Evolutionary conservation across 176 grass and related monocot genomes (phyloP), one percentile per base, ranked within the genome.

Genomic region (Carex cristatella): DNA sequence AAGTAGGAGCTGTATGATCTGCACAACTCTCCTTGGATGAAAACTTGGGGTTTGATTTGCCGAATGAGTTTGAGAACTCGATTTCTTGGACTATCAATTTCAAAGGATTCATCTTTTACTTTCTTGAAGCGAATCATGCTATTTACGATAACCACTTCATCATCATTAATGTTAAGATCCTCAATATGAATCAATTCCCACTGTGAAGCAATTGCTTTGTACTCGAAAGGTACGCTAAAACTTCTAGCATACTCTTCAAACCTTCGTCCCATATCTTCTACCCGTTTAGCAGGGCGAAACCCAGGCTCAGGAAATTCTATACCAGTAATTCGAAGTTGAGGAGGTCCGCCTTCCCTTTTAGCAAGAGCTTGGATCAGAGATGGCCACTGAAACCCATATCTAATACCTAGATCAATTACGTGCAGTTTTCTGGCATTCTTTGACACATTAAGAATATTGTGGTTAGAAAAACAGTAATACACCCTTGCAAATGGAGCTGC

Each of bases 391-490:
- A 93, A 95, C 15, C 91, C 91, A 82, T 69, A 86, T 60, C 30
- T 86, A 54, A 95, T 89, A 10, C 91, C 90, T 46, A 95, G 89
- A 86, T 95, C 90, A 23, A 95, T 89, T 38, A 95, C 87, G 76
- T 95, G 93, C 18, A 93, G 61, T 68, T 40, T 87, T 14, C 71
- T 30, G 31, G 86, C 90, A 80, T 77, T 87, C 44, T 86, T 86
- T 53, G 87, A 62, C 4, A 66, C 74, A 69, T 91, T 85, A 65
- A 91, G 63, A 65, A 95, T 93, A 15, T 83, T 92, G 40, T 80
- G 89, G 63, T 92, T 91, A 2, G 90, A 79, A 57, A 95, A 92
- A 85, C 85, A 89, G 32, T 88, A 65, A 35, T 85, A 62, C 38
- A 92, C 84, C 62, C 82, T 85, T 71, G 90, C 11, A 84, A 86